These are phyloP conservation scores for Globisporangium spinosum DNA, from an alignment of 352 stramenopile species.

Conservation along the genomic window DNA sequence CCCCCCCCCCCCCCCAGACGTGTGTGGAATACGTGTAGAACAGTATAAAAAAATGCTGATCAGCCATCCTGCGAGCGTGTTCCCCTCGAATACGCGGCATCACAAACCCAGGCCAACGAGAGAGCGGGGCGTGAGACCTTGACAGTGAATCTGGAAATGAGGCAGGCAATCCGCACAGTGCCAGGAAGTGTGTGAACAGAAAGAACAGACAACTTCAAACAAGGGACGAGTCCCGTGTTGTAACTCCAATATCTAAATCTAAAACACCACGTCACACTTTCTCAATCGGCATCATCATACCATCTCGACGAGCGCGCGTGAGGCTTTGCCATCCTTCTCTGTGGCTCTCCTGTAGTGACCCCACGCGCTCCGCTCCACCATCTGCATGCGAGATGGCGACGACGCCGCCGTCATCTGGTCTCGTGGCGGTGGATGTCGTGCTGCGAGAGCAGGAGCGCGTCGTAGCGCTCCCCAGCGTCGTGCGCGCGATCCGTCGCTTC, in stretches of 20 bases:
- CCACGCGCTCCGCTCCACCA: neutral
- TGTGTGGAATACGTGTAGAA: neutral
- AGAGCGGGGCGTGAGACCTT: neutral
- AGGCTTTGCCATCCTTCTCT: neutral
- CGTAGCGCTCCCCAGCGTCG: constrained; percentile 1
- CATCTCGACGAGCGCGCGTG: neutral
- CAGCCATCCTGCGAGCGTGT: too few species aligned
- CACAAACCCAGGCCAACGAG: neutral
- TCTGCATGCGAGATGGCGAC: neutral
- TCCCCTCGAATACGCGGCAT: neutral
- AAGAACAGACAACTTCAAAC: neutral
- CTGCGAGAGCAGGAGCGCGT: constrained; percentile 10
- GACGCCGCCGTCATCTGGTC: constrained; percentile 4
- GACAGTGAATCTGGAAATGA: neutral
- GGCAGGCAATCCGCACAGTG: neutral
- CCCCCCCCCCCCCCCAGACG: neutral
- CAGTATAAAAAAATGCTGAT: neutral
- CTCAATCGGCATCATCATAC: neutral
- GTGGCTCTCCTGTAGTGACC: neutral
- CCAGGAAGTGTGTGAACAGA: neutral
- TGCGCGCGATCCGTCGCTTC: constrained; percentile 14
- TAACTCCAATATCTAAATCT: neutral
- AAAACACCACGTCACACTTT: neutral
- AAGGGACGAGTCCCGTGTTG: neutral
- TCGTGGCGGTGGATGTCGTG: constrained; percentile 14